Base-by-base conservation (phyloP, 2,329 filamentous ascomycete genomes). In the Fusarium goolgardi region DNA sequence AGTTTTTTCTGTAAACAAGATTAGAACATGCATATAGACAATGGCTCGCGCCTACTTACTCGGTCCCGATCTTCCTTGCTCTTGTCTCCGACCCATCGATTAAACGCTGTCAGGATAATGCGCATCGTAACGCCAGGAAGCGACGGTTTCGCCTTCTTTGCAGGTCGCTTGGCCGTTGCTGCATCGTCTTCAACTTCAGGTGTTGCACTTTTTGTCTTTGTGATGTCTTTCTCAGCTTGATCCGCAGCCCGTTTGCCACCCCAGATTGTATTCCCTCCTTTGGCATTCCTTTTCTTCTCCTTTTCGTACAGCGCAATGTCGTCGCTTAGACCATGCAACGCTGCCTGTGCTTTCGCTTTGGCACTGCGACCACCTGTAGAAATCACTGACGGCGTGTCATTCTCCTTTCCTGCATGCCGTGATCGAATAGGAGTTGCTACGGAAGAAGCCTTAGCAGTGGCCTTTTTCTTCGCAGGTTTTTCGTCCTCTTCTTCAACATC, bases 271-370 rank as follows among this genome's bases (percentile, higher is more conserved):
- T 78, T 78, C 5, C 76, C 82, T 50, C 82, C 79, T 67, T 85
- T 88, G 64, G 76, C 75, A 9, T 81, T 78, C 21, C 96, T 89
- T 81, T 97, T 97, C 82, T 88, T 93, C 80, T 99, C 96, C 76
- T 96, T 97, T 75, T 98, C 91, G 74, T 96, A 99, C 32, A 96
- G 82, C 3, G 90, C 91, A 74, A 98, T 94, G 75, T 99, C 96
- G 1, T 90, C 87, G 1, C 92, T 94, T 59, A 95, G 83, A 35
- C 88, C 86, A 55, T 96, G 92, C 10, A 98, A 81, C 67, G 88
- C 89, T 34, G 89, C 87, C n/a, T 91, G 81, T 15, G 96, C 96
- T 74, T 91, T 91, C 40, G 91, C 89, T 77, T 98, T 99, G 16
- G 96, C 95, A 73, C 93, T 96, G 56, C 96, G 90, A 69, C 92